A percentile compares a stretch with the other conserved stretches of the same genome.
Conservation (phyloP, 768 basidiomycete genomes). For the Tricholoma terreum region DNA sequence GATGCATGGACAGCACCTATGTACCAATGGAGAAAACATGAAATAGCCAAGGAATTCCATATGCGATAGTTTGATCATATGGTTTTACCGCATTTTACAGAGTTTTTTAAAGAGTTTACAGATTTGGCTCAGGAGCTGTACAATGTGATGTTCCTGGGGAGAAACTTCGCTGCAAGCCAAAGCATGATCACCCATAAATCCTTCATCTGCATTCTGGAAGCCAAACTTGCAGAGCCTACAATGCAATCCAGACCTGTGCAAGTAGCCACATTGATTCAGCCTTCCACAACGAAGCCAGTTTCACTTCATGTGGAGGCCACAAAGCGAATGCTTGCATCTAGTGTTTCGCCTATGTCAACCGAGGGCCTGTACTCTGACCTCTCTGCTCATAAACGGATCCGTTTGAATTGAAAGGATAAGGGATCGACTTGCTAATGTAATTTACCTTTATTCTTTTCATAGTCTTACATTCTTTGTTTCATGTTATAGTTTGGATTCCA, state of each 20-base stretch:
- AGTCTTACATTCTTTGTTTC: neutral
- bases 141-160: neutral
- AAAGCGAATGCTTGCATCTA: neutral
- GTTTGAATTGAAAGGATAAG: neutral
- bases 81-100: neutral
- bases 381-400: neutral
- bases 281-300: neutral
- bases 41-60: neutral
- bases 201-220: neutral
- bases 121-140: neutral
- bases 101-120: neutral
- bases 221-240: neutral
- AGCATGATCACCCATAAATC: neutral
- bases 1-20: neutral
- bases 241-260: neutral
- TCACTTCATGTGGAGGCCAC: neutral
- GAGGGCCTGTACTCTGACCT: neutral
- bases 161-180: neutral
- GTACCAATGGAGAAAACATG: neutral
- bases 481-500: neutral
- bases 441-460: neutral
- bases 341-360: neutral
- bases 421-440: neutral
- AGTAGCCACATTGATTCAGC: neutral
- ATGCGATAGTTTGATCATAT: neutral